A percentile compares a stretch with the other conserved stretches of the same genome.
Conservation (phyloP, 495 filamentous ascomycete genomes). For the Pyrenula massariospora region DNA sequence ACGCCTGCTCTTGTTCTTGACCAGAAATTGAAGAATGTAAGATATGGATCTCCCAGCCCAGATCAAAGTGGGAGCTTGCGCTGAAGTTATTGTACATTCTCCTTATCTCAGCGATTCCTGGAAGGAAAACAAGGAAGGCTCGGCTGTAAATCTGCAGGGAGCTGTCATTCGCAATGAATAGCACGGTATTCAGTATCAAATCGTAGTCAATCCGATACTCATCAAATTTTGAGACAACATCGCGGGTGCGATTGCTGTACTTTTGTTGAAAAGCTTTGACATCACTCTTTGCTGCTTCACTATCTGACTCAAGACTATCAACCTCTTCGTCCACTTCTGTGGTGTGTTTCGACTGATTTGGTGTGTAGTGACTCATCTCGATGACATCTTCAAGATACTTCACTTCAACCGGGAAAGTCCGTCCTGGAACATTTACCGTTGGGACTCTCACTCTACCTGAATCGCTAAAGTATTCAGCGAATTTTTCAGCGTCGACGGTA, state of each 20-base stretch:
- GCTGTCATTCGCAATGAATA: constrained; percentile 55
- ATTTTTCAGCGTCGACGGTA: constrained; percentile 81
- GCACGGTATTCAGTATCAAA: constrained; percentile 62
- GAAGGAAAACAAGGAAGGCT: constrained; percentile 87
- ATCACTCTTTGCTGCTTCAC: constrained; percentile 21
- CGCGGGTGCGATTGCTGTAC: constrained; percentile 64
- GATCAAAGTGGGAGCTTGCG: constrained; percentile 55
- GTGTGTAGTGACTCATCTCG: constrained; percentile 60
- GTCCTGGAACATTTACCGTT: constrained; percentile 76
- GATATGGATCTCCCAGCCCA: constrained; percentile 67
- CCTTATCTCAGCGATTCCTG: constrained; percentile 87
- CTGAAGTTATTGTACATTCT: constrained; percentile 71
- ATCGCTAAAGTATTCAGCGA: constrained; percentile 74
- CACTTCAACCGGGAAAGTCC: constrained; percentile 83
- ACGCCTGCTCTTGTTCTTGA: constrained; percentile 89
- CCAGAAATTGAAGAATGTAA: constrained; percentile 92
- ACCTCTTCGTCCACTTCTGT: constrained; percentile 28
- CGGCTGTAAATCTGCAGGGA: constrained; percentile 63
- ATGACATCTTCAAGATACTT: constrained; percentile 87
- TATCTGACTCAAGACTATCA: constrained; percentile 25
- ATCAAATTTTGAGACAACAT: constrained; percentile 62
- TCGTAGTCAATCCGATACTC: constrained; percentile 81
- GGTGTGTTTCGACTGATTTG: constrained; percentile 8
- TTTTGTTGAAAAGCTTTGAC: constrained; percentile 36
- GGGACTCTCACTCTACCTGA: too few species aligned